These are phyloP conservation scores for Microsporum canis DNA, from an alignment of 2,329 filamentous ascomycete species.

Conservation along the genomic window DNA sequence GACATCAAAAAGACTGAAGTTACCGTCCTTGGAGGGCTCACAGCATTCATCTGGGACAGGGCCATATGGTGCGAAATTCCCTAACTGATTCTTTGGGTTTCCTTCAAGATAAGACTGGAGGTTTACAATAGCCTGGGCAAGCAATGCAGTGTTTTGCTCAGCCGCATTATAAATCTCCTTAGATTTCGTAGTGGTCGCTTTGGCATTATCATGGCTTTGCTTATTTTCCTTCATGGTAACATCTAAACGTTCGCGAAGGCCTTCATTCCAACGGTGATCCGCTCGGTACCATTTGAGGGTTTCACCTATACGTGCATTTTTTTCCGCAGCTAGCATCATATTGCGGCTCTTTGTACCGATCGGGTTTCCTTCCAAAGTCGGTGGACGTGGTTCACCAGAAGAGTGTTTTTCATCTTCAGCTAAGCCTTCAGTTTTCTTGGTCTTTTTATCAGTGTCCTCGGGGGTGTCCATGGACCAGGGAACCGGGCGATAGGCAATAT, in stretches of 20 bases:
- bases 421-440: neutral
- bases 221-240: constrained; percentile 7
- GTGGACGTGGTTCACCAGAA: constrained; percentile 7
- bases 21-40: constrained; percentile 6
- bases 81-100: constrained; percentile 4
- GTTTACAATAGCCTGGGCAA: constrained; percentile 11
- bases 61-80: constrained; percentile 12
- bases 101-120: constrained; percentile 10
- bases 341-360: neutral
- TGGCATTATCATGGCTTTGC: neutral
- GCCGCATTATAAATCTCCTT: neutral
- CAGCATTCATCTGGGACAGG: constrained; percentile 7
- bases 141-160: constrained; percentile 9
- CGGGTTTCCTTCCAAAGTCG: neutral
- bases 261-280: constrained; percentile 8
- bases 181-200: neutral
- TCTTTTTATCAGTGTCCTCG: neutral
- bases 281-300: constrained; percentile 11
- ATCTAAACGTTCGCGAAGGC: constrained; percentile 8
- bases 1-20: constrained; percentile 8
- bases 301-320: constrained; percentile 4
- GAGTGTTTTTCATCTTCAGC: constrained; percentile 1
- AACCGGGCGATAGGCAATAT: neutral
- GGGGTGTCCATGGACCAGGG: neutral
- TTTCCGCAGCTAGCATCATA: neutral